Evolutionary conservation across 441 rosid genomes (phyloP).

Genomic region (Rhodomyrtus psidioides): DNA sequence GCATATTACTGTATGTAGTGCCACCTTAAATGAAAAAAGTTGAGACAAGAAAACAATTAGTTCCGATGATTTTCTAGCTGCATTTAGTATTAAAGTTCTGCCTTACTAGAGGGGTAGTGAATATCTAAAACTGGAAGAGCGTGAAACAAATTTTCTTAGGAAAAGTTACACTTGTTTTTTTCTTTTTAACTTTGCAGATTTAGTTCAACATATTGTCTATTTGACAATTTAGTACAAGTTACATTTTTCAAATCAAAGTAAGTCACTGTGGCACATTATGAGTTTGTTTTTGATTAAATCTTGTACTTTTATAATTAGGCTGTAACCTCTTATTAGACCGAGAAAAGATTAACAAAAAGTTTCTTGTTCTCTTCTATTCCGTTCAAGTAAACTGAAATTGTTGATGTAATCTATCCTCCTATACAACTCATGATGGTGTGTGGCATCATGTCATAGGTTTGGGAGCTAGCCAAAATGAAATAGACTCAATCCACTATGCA

Average conservation of each 20-base stretch:
- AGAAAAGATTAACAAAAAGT: background rate
- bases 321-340: background rate
- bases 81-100: background rate
- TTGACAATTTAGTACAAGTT: background rate
- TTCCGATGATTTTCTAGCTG: background rate
- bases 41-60: background rate
- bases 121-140: background rate
- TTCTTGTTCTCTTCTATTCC: background rate
- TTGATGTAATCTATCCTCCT: background rate
- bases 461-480: background rate
- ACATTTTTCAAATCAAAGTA: background rate
- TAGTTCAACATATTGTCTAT: background rate
- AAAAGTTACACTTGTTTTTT: background rate
- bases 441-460: background rate
- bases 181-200: background rate
- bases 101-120: background rate
- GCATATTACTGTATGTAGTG: background rate
- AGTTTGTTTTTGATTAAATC: background rate
- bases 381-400: background rate
- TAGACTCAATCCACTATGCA: background rate
- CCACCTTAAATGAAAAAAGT: background rate
- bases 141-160: background rate
- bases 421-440: background rate
- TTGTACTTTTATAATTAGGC: background rate
- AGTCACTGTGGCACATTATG: background rate